Conservation (phyloP, 2,329 filamentous ascomycete species). For the Venturia nashicola region DNA sequence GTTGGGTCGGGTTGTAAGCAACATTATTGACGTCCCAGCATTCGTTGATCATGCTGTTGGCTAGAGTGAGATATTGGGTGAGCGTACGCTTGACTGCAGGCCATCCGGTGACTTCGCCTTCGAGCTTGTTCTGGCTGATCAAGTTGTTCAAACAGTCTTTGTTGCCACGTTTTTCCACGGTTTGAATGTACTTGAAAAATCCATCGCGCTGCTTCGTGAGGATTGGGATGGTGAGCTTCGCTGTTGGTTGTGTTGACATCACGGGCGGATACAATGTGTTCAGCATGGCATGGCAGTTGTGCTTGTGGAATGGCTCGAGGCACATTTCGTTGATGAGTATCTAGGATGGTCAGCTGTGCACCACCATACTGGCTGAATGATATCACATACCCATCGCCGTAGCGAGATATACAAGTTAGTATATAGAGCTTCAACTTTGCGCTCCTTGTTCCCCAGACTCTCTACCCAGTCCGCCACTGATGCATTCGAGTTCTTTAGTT, state of each 20-base stretch:
- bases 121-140: constrained; percentile 38
- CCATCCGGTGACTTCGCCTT: constrained; percentile 45
- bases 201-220: constrained; percentile 45
- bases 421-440: constrained; percentile 32
- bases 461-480: constrained; percentile 44
- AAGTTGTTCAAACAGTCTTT: constrained; percentile 37
- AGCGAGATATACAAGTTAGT: constrained; percentile 49
- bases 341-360: constrained; percentile 21
- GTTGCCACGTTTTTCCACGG: constrained; percentile 44
- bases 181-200: constrained; percentile 50
- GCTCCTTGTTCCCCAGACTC: constrained; percentile 32
- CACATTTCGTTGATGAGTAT: constrained; percentile 54
- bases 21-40: constrained; percentile 38
- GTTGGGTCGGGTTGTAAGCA: constrained; percentile 16
- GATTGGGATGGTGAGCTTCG: constrained; percentile 38
- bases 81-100: constrained; percentile 33
- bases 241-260: constrained; percentile 28
- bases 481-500: constrained; percentile 38
- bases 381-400: constrained; percentile 46
- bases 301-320: constrained; percentile 49
- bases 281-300: constrained; percentile 55
- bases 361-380: constrained; percentile 13
- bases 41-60: constrained; percentile 50
- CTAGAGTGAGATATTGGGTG: constrained; percentile 44
- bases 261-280: constrained; percentile 55